phyloP scores from a whole-genome alignment of 352 stramenopile species.

The Phytopythium oedochilum region DNA sequence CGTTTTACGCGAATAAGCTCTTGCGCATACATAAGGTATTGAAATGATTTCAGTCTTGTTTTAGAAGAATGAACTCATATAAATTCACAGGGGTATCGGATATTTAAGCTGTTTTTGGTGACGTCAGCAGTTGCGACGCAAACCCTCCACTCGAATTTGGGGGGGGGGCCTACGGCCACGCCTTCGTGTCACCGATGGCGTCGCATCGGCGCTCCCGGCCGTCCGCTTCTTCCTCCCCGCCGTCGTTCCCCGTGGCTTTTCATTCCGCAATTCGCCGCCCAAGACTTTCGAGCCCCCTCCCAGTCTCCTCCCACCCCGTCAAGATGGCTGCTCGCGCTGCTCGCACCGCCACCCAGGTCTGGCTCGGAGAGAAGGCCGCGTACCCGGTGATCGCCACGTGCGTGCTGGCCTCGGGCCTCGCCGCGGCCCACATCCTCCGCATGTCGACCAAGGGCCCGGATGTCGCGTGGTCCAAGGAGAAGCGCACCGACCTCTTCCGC shows the following conservation, averaged over 20 bases:
- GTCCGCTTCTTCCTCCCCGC: neutral
- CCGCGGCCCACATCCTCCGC: slow-evolving; percentile 69
- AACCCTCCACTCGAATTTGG: neutral
- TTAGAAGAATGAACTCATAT: slow-evolving; percentile 1
- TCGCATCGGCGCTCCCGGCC: neutral
- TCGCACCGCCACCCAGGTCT: slow-evolving; percentile 52
- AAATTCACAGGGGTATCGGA: neutral
- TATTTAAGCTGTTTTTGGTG: slow-evolving; percentile 8
- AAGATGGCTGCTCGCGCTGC: slow-evolving; percentile 52
- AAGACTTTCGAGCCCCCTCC: slow-evolving; percentile 13
- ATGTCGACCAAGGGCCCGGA: slow-evolving; percentile 69
- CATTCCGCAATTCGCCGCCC: slow-evolving; percentile 66
- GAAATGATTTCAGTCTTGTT: neutral
- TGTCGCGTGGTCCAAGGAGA: slow-evolving; percentile 77
- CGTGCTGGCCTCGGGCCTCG: slow-evolving; percentile 52
- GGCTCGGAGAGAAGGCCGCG: slow-evolving; percentile 72
- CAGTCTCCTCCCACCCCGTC: slow-evolving; percentile 11
- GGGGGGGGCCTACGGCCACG: slow-evolving; percentile 1
- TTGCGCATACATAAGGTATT: neutral
- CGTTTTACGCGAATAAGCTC: neutral
- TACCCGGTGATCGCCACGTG: slow-evolving; percentile 75
- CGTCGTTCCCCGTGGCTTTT: slow-evolving; percentile 6
- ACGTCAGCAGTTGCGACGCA: slow-evolving; percentile 18
- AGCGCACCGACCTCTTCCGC: slow-evolving; percentile 63
- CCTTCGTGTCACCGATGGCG: neutral